Base-by-base conservation (phyloP, 306 rosid species). In the Cucurbita argyrosperma region DNA sequence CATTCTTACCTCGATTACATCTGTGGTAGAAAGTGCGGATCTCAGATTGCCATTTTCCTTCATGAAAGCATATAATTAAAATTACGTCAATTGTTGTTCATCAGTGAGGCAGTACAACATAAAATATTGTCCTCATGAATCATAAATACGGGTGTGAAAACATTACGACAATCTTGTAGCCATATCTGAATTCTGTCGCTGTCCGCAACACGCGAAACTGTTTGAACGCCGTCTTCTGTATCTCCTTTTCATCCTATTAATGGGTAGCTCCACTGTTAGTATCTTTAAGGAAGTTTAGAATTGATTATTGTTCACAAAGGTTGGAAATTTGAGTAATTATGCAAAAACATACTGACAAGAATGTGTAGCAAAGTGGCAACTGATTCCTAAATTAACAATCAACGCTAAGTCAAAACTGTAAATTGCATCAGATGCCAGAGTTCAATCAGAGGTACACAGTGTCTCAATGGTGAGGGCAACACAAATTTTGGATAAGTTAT, bases 161-260 rank as follows among this genome's bases (percentile, higher is more conserved):
- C 77, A 83, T 86, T 94, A 91, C 99, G 43, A 94, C 83, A 77
- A 94, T 78, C 80, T 94, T 94, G 91, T 94, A 94, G 89, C 99
- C 99, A 65, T 94, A 94, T 94, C 96, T 88, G 86, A 94, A 91
- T 8, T 89, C 89, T 43, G 90, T 88, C 68, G 95, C 96, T 23
- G 84, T 35, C 38, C 85, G 90, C 85, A 94, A 79, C 1, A 83
- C 86, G 10, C 86, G 84, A 54, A 80, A 71, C 86, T 91, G 97
- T 87, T 89, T 91, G 69, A 91, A 76, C 47, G 99, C 99, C 4
- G 96, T 80, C 85, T 91, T 85, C 83, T 94, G 95, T 82, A 94
- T 85, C 82, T 89, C 95, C 83, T 94, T 89, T 84, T 94, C 99
- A 71, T 94, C 99, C 99, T 94, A 82, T 80, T 83, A 21, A 42